phyloP scores from a whole-genome alignment of 305 asterid species.

The Fraxinus xanthoxyloides region DNA sequence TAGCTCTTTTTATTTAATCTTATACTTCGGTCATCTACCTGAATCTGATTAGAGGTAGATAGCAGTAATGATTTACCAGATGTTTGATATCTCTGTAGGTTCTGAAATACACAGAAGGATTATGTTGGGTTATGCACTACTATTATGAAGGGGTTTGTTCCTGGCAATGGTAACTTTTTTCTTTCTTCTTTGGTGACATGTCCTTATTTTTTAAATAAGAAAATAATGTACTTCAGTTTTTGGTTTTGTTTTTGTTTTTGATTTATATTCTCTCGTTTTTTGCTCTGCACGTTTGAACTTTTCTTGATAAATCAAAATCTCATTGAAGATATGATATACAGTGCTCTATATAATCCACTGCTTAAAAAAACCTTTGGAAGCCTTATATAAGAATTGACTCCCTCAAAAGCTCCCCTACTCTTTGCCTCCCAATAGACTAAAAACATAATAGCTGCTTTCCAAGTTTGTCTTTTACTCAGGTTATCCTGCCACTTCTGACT shows the following conservation, averaged over 20 bases:
- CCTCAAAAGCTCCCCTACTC: not conserved
- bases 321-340: not conserved
- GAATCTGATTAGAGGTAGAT: not conserved
- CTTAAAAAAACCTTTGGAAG: not conserved
- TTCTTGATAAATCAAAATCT: not conserved
- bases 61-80: not conserved
- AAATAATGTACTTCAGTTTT: not conserved
- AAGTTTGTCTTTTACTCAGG: not conserved
- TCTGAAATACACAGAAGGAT: slow-evolving; percentile 79
- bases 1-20: not conserved
- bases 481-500: slow-evolving; percentile 11
- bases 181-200: slow-evolving; percentile 2
- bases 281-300: not conserved
- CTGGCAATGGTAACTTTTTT: slow-evolving; percentile 80
- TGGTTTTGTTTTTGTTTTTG: not conserved
- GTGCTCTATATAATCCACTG: not conserved
- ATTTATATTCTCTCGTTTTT: not conserved
- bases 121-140: slow-evolving; percentile 99
- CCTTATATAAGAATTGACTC: not conserved
- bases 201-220: slow-evolving; percentile 4
- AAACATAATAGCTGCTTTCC: not conserved
- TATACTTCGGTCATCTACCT: not conserved
- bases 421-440: slow-evolving; percentile 1
- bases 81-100: slow-evolving; percentile 51
- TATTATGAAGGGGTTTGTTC: slow-evolving; percentile 98